phyloP scores from a whole-genome alignment of 106 monocot genomes.

The Dendrobium catenatum region DNA sequence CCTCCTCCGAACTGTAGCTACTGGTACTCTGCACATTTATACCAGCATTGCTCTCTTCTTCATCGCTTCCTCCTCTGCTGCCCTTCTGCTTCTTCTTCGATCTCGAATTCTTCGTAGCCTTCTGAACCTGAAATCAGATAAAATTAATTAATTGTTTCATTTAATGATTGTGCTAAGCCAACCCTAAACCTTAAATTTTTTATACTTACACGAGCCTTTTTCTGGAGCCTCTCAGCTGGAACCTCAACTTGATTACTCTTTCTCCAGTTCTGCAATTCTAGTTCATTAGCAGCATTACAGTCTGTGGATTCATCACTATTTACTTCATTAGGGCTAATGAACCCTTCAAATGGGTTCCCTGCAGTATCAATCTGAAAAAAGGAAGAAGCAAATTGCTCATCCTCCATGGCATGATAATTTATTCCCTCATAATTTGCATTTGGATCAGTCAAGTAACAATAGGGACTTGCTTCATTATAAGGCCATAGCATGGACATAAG shows the following conservation, averaged over 20 bases:
- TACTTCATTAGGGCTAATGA: not conserved
- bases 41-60: constrained; percentile 2
- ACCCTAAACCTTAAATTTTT: too few relatives aligned
- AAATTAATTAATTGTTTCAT: not conserved
- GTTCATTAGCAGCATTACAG: not conserved
- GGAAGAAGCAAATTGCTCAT: not conserved
- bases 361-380: not conserved
- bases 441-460: not conserved
- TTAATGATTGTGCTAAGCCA: not conserved
- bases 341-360: not conserved
- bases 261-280: too few relatives aligned
- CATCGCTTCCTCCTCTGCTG: not conserved
- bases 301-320: not conserved
- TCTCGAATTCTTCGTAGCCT: constrained; percentile 6
- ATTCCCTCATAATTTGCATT: not conserved
- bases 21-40: constrained; percentile 15
- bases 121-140: not conserved
- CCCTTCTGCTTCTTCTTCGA: constrained; percentile 22
- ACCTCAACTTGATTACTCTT: not conserved
- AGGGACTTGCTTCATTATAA: not conserved
- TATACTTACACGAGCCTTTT: not conserved
- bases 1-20: constrained; percentile 34
- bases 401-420: not conserved
- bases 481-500: not conserved
- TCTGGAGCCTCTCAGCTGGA: not conserved